Percentiles rank a stretch among this genome's conserved stretches.
These are phyloP conservation scores for Petrea volubilis DNA, from an alignment of 257 asterid genomes.

Conservation along the genomic window DNA sequence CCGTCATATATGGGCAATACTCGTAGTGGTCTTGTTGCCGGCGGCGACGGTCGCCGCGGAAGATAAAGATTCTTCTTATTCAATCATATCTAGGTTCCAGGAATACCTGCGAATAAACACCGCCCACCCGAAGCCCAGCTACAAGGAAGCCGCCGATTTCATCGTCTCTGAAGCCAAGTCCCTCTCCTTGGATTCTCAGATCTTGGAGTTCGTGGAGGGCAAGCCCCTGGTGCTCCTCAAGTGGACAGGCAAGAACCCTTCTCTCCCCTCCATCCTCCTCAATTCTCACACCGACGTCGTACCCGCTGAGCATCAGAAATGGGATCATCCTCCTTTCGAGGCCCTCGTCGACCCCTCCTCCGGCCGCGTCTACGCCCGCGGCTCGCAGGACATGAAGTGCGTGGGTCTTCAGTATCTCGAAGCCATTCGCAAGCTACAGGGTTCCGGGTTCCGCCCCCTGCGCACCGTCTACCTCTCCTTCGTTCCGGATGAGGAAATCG, in stretches of 20 bases:
- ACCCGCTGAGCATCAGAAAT: conserved; percentile 78
- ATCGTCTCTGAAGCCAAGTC: conserved; percentile 65
- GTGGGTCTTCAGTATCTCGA: conserved; percentile 89
- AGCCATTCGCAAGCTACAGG: conserved; percentile 76
- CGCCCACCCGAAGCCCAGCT: conserved; percentile 80
- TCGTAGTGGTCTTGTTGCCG: conserved; percentile 22
- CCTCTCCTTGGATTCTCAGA: conserved; percentile 57
- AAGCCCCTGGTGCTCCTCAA: conserved; percentile 78
- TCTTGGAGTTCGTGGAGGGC: conserved; percentile 59
- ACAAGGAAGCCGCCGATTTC: conserved; percentile 69
- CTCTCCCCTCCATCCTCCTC: conserved; percentile 82
- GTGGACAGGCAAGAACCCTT: conserved; percentile 74
- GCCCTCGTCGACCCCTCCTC: conserved; percentile 68
- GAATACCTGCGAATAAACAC: conserved; percentile 81
- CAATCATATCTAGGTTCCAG: conserved; percentile 77
- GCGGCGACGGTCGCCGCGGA: conserved; percentile 3
- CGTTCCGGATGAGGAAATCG: conserved; percentile 98
- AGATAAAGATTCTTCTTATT: conserved; percentile 26
- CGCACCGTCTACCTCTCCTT: conserved; percentile 79
- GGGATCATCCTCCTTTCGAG: conserved; percentile 80
- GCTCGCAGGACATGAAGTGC: conserved; percentile 98
- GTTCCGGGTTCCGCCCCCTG: conserved; percentile 61
- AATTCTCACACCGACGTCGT: conserved; percentile 97
- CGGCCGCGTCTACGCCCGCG: conserved; percentile 85
- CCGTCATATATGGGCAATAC: conserved; percentile 1